Base-by-base conservation (phyloP, 1,284 basidiomycete species). In the Leccinum cinnamomeum region DNA sequence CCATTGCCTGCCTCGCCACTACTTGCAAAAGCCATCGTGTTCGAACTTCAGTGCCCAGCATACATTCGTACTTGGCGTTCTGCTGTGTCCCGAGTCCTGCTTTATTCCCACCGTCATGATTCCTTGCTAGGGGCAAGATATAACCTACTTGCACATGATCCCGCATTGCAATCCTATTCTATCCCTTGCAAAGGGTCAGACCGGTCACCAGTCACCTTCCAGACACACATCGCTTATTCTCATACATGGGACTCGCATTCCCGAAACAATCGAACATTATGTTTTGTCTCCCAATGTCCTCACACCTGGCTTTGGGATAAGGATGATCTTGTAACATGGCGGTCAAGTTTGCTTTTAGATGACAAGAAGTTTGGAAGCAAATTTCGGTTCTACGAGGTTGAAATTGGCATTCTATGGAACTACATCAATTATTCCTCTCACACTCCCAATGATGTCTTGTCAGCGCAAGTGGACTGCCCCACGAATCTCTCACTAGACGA, bases 401-500 rank as follows among this genome's bases (percentile, higher is more conserved):
- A 0, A 33, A 33, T 33, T 33, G 33, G 11, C 33, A 33, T 11
- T 33, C 33, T 0, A 33, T 0, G 33, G 33, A 11, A 5, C 33
- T 33, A 33, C 33, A 33, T 11, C 4, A 33, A 33, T 33, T 11
- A 61, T 0, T 81, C 79, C 0, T 64, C 59, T 3, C 79, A 83
- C 59, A 75, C 77, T 0, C 71, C 80, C 0, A 85, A 85, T 41
- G 63, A 72, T 16, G 70, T 79, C 23, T 61, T 85, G 7, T 78
- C 80, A 5, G 63, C 70, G 3, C 83, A 84, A 63, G 66, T 66
- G 0, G 64, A 75, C 4, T 82, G 79, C 53, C 74, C 76, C 4
- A 54, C 59, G 1, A 69, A 77, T 1, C 60, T 84, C 64, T 33
- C 10, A 7, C 64, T 80, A 4, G 81, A 84, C 28, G 81, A 84